Evolutionary conservation across 192 early-diverging fungal species (phyloP).

Genomic region (Gonapodya sp.): DNA sequence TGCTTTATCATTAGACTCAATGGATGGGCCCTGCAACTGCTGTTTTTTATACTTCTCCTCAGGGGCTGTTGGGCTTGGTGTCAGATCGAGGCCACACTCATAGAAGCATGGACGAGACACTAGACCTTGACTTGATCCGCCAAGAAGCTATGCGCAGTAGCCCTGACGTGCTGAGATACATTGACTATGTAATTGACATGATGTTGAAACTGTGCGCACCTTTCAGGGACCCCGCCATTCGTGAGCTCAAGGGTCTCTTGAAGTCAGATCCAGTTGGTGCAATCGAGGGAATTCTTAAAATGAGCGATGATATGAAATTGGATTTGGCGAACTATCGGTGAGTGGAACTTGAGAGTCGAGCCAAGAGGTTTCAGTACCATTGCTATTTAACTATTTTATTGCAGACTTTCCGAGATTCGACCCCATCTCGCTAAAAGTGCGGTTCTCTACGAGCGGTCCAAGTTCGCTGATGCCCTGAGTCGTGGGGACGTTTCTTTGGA

Average conservation of each 20-base stretch:
- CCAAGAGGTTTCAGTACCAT: neutral
- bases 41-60: conserved; percentile 13
- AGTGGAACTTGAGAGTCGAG: too few relatives aligned
- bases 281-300: conserved; percentile 39
- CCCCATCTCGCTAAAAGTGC: conserved; percentile 60
- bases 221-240: conserved; percentile 53
- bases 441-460: conserved; percentile 60
- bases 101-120: conserved; percentile 44
- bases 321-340: conserved; percentile 65
- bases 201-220: conserved; percentile 73
- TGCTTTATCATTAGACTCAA: neutral
- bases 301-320: conserved; percentile 67
- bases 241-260: conserved; percentile 18
- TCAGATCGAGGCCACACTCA: conserved; percentile 39
- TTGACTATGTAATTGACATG: conserved; percentile 36
- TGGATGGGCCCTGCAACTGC: neutral
- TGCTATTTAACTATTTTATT: neutral
- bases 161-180: conserved; percentile 38
- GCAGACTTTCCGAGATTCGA: conserved; percentile 44
- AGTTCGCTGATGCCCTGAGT: conserved; percentile 50
- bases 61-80: conserved; percentile 59
- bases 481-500: conserved; percentile 32
- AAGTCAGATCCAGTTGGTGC: conserved; percentile 21
- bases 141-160: conserved; percentile 51
- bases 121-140: conserved; percentile 57